Percentiles rank a stretch among this genome's conserved stretches.
phyloP scores from a whole-genome alignment of 805 yeast species.

The Yarrowia porcina region DNA sequence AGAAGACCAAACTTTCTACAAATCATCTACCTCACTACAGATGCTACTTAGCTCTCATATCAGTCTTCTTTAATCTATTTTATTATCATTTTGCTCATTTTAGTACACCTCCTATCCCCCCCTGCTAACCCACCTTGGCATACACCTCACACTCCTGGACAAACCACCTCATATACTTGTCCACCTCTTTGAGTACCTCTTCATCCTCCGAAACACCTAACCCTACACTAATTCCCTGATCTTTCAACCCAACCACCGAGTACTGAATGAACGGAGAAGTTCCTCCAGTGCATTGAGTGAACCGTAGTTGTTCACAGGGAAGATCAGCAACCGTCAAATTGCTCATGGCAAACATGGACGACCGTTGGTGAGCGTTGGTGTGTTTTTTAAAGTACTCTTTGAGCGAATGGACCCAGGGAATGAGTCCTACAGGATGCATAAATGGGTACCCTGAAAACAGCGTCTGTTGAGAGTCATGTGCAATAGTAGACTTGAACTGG shows the following conservation, averaged over 20 bases:
- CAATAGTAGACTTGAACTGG: neutral
- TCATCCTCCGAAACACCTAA: neutral
- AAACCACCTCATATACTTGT: neutral
- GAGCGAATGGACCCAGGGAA: neutral
- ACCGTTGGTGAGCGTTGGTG: neutral
- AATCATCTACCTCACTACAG: no score
- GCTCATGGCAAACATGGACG: slow-evolving; percentile 5
- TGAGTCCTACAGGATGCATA: slow-evolving; percentile 2
- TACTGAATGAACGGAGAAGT: neutral
- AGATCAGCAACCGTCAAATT: neutral
- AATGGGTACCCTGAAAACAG: neutral
- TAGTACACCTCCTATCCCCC: no score
- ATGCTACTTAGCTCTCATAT: no score
- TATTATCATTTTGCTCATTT: no score
- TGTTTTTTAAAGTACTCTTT: slow-evolving; percentile 2
- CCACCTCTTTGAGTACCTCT: neutral
- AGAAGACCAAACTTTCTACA: no score
- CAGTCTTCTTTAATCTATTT: no score
- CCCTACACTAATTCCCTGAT: neutral
- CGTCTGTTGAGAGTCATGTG: neutral
- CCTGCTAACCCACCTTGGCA: neutral
- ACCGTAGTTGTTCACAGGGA: neutral
- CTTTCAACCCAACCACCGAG: neutral
- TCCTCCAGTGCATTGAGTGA: slow-evolving; percentile 9
- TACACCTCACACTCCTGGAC: neutral